Base-by-base conservation (phyloP, 108 stramenopile genomes). In the Stephanodiscus triporus region DNA sequence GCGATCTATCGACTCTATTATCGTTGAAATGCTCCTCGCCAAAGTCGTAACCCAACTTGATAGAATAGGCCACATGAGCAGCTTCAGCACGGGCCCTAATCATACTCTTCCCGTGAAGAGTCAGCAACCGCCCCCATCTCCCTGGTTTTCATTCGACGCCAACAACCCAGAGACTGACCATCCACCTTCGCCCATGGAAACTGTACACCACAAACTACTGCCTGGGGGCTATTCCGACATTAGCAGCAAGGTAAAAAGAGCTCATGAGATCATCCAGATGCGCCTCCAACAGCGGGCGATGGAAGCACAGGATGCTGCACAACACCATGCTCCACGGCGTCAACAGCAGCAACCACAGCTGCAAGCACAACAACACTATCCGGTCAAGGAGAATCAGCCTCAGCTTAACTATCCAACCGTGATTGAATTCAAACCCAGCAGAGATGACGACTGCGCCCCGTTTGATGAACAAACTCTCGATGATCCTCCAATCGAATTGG, bases 401-500 rank as follows among this genome's bases (percentile, higher is more conserved):
- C 20, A 43, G 27, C 55, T 42, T 2, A 59, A 48, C 57, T 70
- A 70, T 58, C 57, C 57, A 4, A 70, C 26, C 17, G 48, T 57
- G 57, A 70, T 70, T 48, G 56, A 70, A 27, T 43, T 58, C 43
- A 26, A 23, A 48, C 43, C 9, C 24, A 70, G 56, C 17, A 38
- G 56, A 29, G 40, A 70, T 22, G 68, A 55, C 16, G 32, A 37
- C 2, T n/a, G 23, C 43, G 10, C 37, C 38, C 68, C 68, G 14
- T 56, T 68, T 11, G 68, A 68, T 68, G 68, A 56, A 42, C 54
- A 56, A 24, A 24, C 47, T 7, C 24, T 56, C 54, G 16, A 59
- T 57, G 30, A 36, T 30, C 51, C 2, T 50, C 51, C n/a, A 19
- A 51, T 34, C 51, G 49, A 49, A 30, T 36, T 54, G 24, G 23